These are phyloP conservation scores for Lyophyllum atratum DNA, from an alignment of 768 basidiomycete species.

Conservation along the genomic window DNA sequence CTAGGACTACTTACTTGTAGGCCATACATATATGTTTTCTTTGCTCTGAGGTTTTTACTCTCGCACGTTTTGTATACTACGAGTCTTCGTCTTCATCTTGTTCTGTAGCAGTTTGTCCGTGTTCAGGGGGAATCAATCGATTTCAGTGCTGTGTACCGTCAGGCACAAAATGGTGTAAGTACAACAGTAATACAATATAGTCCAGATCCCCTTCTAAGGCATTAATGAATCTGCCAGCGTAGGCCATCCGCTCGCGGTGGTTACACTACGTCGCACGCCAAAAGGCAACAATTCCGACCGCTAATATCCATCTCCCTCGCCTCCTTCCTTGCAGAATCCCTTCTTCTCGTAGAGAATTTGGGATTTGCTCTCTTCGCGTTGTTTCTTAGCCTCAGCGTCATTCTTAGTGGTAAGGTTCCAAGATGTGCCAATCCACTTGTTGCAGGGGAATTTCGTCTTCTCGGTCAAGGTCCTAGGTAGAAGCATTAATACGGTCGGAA, in stretches of 20 bases:
- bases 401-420: conserved; percentile 74
- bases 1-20: background rate
- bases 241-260: background rate
- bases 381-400: conserved; percentile 74
- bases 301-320: conserved; percentile 95
- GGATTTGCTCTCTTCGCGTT: conserved; percentile 81
- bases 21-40: conserved; percentile 3
- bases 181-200: conserved; percentile 20
- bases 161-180: conserved; percentile 16
- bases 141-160: conserved; percentile 5
- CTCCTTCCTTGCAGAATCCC: conserved; percentile 94
- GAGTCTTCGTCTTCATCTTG: background rate
- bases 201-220: conserved; percentile 14
- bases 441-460: conserved; percentile 86
- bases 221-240: conserved; percentile 26
- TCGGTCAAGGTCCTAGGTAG: conserved; percentile 79
- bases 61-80: conserved; percentile 7
- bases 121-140: conserved; percentile 12
- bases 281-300: background rate
- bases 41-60: conserved; percentile 10
- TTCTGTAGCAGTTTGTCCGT: conserved; percentile 5
- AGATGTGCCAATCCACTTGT: conserved; percentile 69
- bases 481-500: background rate
- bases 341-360: conserved; percentile 80
- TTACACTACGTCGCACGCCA: background rate